Percentiles rank a stretch among this genome's conserved stretches.
Conservation (phyloP, 78 protist species). For the Isochrysis galbana region DNA sequence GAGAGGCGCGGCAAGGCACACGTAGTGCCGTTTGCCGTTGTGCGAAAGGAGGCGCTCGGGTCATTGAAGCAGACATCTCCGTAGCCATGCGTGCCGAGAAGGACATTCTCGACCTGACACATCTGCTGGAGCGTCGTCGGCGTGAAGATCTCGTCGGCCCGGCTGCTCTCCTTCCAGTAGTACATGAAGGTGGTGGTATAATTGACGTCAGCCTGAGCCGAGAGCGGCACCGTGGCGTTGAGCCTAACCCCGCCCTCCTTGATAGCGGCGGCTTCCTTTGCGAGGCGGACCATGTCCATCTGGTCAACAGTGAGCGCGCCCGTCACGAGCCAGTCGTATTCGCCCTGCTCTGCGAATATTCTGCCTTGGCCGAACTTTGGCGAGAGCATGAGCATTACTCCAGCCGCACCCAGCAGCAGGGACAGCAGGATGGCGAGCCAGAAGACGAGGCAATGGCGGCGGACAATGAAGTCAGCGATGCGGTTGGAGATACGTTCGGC, state of each 20-base stretch:
- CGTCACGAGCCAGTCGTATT: neutral
- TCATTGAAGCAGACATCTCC: neutral
- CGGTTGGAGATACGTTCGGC: no score
- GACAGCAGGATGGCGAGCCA: neutral
- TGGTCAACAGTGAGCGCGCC: neutral
- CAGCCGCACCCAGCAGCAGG: neutral
- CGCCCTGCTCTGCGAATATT: neutral
- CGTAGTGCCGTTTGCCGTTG: neutral
- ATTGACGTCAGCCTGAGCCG: neutral
- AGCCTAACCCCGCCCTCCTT: neutral
- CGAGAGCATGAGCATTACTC: neutral
- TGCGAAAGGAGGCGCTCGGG: neutral
- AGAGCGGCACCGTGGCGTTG: neutral
- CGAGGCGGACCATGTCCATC: neutral
- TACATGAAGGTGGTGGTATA: neutral
- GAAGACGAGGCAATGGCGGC: neutral
- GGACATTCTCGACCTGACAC: neutral
- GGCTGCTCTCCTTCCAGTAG: neutral
- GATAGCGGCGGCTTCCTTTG: neutral
- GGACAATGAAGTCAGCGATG: neutral
- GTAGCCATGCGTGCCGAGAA: neutral
- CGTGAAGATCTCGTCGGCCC: neutral
- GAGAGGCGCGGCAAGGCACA: neutral
- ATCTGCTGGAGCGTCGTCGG: neutral
- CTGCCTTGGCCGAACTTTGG: neutral